Conservation (phyloP, 306 rosid species). For the Rosa chinensis region DNA sequence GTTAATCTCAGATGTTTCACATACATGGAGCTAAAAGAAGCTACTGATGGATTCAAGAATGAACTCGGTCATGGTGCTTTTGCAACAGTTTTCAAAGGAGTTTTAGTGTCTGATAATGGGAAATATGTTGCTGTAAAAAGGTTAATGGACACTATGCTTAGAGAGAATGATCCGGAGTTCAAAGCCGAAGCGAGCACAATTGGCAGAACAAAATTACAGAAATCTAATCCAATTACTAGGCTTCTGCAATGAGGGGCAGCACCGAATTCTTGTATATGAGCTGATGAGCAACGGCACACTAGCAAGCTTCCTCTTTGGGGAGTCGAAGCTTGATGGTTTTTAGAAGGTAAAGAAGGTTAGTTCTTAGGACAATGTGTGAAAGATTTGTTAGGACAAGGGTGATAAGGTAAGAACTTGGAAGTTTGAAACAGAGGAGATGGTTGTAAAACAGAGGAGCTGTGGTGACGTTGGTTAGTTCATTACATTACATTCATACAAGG, state of each 20-base stretch:
- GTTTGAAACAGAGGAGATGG: too few relatives aligned
- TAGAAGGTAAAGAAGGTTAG: too few relatives aligned
- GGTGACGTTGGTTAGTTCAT: too few relatives aligned
- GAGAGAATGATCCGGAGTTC: conserved; percentile 44
- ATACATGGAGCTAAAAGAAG: conserved; percentile 19
- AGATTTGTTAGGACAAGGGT: too few relatives aligned
- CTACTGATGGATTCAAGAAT: conserved; percentile 27
- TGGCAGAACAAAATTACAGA: conserved; percentile 36
- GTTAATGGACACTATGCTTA: conserved; percentile 31
- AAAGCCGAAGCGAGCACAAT: conserved; percentile 33
- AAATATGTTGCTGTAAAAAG: conserved; percentile 43
- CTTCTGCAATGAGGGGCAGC: conserved; percentile 17
- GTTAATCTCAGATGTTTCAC: conserved; percentile 23
- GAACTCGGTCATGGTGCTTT: conserved; percentile 27
- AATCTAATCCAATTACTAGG: conserved; percentile 26
- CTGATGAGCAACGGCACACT: conserved; percentile 24
- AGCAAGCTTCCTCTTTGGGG: conserved; percentile 16
- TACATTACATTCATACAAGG: too few relatives aligned
- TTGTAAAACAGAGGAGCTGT: too few relatives aligned
- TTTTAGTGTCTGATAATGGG: conserved; percentile 22
- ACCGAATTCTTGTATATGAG: conserved; percentile 27
- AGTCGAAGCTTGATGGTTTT: too few relatives aligned
- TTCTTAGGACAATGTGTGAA: too few relatives aligned
- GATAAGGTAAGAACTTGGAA: too few relatives aligned
- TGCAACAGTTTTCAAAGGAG: conserved; percentile 35